Evolutionary conservation across 306 rosid species (phyloP).

Genomic region (Cucumis hystrix): DNA sequence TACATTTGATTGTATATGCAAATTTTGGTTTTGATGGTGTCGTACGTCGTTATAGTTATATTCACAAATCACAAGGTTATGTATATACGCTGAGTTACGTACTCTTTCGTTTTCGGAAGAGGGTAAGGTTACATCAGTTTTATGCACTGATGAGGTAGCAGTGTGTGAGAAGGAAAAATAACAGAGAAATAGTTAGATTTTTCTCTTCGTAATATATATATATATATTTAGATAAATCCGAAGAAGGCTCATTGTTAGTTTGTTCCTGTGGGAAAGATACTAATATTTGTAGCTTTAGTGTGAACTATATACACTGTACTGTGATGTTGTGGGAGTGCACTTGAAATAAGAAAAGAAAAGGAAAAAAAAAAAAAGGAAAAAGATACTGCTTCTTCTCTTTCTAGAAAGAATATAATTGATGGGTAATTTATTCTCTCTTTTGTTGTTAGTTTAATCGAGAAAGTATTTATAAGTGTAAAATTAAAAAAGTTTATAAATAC

Average conservation of each 20-base stretch:
- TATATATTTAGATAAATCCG: not conserved
- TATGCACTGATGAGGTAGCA: constrained; percentile 27
- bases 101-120: not conserved
- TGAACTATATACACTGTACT: not conserved
- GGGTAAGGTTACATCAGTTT: not conserved
- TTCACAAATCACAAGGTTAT: not conserved
- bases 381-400: not conserved
- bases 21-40: constrained; percentile 5
- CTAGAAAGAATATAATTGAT: not conserved
- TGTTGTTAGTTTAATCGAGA: too few species aligned
- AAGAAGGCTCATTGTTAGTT: not conserved
- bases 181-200: not conserved
- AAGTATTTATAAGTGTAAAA: too few species aligned
- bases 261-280: not conserved
- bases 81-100: not conserved
- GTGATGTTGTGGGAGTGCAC: not conserved
- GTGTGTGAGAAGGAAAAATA: constrained; percentile 9
- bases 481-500: too few species aligned
- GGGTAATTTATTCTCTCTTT: not conserved
- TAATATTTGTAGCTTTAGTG: constrained; percentile 4
- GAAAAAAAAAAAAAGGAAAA: not conserved
- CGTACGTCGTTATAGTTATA: not conserved
- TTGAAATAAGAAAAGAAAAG: not conserved
- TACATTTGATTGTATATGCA: constrained; percentile 7
- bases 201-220: not conserved